Conservation (phyloP, 345 rosid genomes). For the Luvunga scandens region DNA sequence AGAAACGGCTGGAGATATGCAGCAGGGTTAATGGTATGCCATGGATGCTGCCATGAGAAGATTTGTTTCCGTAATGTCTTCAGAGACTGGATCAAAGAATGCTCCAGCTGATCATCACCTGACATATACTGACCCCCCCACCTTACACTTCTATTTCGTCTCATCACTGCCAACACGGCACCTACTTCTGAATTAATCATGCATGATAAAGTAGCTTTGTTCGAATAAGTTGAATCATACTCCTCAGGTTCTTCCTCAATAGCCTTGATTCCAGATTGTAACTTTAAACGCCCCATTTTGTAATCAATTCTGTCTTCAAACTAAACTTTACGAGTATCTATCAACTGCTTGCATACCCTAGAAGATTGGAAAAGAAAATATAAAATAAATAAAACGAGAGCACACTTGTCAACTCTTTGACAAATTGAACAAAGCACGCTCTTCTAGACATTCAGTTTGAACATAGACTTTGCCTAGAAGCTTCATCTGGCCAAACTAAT, state of each 20-base stretch:
- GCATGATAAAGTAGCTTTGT: constrained; percentile 66
- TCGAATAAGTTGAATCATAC: constrained; percentile 50
- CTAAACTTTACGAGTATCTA: constrained; percentile 23
- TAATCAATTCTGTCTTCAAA: constrained; percentile 25
- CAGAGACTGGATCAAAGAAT: constrained; percentile 83
- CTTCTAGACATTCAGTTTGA: neutral
- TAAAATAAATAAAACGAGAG: neutral
- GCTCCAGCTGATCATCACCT: constrained; percentile 94
- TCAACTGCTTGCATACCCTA: constrained; percentile 31
- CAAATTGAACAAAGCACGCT: neutral
- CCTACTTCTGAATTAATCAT: constrained; percentile 85
- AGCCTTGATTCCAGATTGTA: constrained; percentile 81
- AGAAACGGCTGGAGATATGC: constrained; percentile 87
- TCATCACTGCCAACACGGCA: constrained; percentile 95
- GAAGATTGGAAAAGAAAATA: constrained; percentile 17
- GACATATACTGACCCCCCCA: constrained; percentile 96
- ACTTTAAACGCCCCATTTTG: constrained; percentile 88
- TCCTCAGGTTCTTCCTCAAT: constrained; percentile 98
- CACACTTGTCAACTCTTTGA: neutral
- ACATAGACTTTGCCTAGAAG: neutral
- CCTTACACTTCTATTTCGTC: constrained; percentile 97
- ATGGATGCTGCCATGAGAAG: constrained; percentile 82
- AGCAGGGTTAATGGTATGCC: constrained; percentile 81
- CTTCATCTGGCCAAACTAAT: neutral
- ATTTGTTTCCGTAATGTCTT: constrained; percentile 82